A percentile compares a stretch with the other conserved stretches of the same genome.
phyloP scores from a whole-genome alignment of 164 flowering plant genomes.

The Aristolochia contorta region DNA sequence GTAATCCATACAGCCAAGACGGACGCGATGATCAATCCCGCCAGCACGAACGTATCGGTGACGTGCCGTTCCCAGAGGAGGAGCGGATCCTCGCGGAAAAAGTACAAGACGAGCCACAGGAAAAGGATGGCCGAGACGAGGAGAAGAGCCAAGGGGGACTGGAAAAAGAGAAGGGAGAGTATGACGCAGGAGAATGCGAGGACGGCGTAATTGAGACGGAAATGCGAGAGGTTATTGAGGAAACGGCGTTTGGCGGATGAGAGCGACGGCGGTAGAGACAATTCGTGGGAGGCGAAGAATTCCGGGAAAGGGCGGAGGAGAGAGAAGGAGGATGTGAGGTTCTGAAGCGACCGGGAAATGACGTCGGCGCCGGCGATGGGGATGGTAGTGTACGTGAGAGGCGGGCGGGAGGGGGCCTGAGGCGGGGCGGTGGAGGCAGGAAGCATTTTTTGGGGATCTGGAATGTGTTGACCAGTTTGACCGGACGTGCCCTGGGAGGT shows the following conservation, averaged over 20 bases:
- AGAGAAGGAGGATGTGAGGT: conserved; percentile 2
- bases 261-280: conserved; percentile 2
- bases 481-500: too few species aligned
- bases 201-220: conserved; percentile 10
- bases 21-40: background rate
- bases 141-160: conserved; percentile 2
- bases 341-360: conserved; percentile 4
- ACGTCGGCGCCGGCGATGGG: conserved; percentile 4
- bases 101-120: conserved; percentile 6
- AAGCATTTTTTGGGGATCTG: background rate
- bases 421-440: background rate
- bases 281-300: conserved; percentile 1
- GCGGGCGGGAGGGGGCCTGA: background rate
- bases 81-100: conserved; percentile 10
- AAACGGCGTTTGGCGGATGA: background rate
- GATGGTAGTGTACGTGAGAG: conserved; percentile 6
- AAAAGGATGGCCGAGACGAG: background rate
- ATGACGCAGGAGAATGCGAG: background rate
- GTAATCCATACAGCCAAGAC: conserved; percentile 1
- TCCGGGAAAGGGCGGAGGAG: conserved; percentile 5
- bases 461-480: background rate
- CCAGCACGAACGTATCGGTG: conserved; percentile 2
- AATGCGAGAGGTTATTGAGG: background rate
- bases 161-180: conserved; percentile 1
- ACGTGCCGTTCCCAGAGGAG: background rate